Evolutionary conservation across 768 basidiomycete genomes (phyloP), one percentile per base, ranked within the genome.

Genomic region (Pleurotus sapidus): DNA sequence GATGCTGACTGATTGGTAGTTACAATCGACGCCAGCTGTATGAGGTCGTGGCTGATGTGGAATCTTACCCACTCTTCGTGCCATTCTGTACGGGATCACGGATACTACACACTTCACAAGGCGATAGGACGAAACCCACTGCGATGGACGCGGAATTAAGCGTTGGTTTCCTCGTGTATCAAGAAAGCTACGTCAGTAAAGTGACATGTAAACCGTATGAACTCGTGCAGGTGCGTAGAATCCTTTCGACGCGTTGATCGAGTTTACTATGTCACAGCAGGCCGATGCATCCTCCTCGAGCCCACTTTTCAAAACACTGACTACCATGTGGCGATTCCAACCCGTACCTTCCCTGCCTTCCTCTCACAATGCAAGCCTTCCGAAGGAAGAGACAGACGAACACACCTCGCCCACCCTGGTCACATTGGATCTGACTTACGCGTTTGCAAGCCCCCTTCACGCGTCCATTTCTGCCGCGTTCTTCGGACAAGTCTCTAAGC

Each of bases 401-500:
- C 42, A 47, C 39, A 17, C 62, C 20, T 75, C 77, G 5, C 79
- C 86, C n/a, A 97, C 95, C 0, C 71, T 93, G 11, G 88, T 98
- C 49, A 89, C 88, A 12, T 81, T 97, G 55, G 89, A 95, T 61
- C 77, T 99, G 37, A 80, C 81, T 1, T 99, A 90, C 70, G 84
- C 89, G 23, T 98, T 98, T 68, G 81, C 89, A 46, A 95, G 86
- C 65, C 95, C 94, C 0, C 63, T 95, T 27, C 88, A 98, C 67
- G 89, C 92, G 2, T 81, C 85, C 4, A 79, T 95, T n/a, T 91
- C 92, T 3, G 80, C 87, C 18, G 75, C 86, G 3, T 94, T 98
- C 68, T 92, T 98, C 67, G 89, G 89, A 7, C 86, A 90, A 67
- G 87, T 97, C 4, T 91, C 91, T 3, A 84, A 83, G 62, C 79